phyloP scores from a whole-genome alignment of 345 rosid genomes.

The Bretschneidera sinensis region DNA sequence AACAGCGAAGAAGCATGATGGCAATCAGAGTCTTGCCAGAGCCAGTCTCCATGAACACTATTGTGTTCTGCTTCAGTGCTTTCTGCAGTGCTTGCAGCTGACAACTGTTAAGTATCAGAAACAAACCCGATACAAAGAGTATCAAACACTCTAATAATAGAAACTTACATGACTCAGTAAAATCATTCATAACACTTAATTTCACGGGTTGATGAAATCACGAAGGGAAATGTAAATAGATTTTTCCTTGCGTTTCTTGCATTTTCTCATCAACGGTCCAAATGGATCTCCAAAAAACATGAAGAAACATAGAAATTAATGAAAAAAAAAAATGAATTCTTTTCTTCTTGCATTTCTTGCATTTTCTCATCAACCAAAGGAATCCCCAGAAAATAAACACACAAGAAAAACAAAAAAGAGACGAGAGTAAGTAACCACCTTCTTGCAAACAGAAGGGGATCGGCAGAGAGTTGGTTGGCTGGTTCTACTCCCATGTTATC shows the following conservation, averaged over 20 bases:
- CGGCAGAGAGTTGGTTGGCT: slow-evolving; percentile 19
- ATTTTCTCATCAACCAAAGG: not conserved
- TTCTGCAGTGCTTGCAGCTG: slow-evolving; percentile 78
- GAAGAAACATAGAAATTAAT: not conserved
- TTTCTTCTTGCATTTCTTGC: not conserved
- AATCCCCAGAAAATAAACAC: no score
- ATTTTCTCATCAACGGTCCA: not conserved
- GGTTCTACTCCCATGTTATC: slow-evolving; percentile 23
- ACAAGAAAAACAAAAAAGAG: not conserved
- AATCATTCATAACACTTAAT: no score
- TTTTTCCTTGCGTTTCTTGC: not conserved
- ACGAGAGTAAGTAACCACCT: slow-evolving; percentile 26
- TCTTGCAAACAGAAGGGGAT: slow-evolving; percentile 47
- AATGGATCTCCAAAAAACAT: not conserved
- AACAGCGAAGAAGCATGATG: slow-evolving; percentile 81
- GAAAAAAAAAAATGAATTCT: not conserved
- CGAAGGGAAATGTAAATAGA: no score
- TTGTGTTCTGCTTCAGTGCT: slow-evolving; percentile 64
- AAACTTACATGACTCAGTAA: no score
- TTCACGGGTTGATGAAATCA: no score
- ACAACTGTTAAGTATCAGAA: slow-evolving; percentile 48
- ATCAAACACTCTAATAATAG: no score
- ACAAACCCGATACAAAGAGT: not conserved
- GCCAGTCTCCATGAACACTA: slow-evolving; percentile 80
- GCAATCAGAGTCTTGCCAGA: slow-evolving; percentile 91